These are phyloP conservation scores for Brassica cretica DNA, from an alignment of 345 rosid genomes.

Conservation along the genomic window DNA sequence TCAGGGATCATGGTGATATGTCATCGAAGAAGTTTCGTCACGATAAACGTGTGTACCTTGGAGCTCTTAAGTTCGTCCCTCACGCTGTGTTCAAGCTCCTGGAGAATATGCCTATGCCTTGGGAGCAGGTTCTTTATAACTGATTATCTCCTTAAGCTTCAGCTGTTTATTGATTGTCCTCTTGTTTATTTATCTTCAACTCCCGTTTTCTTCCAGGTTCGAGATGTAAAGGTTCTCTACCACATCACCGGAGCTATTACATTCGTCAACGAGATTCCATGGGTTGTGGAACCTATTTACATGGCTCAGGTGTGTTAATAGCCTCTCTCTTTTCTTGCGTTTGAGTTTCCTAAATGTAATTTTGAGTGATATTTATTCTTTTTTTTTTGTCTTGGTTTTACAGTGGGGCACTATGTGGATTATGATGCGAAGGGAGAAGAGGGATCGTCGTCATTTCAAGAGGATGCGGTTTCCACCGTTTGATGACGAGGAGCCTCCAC, in stretches of 20 bases:
- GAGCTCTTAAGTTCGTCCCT: conserved; percentile 97
- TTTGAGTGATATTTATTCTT: conserved; percentile 3
- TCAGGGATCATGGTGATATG: conserved; percentile 99
- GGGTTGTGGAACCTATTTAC: conserved; percentile 99
- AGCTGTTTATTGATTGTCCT: neutral
- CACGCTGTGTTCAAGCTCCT: conserved; percentile 98
- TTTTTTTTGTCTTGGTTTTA: neutral
- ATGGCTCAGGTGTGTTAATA: conserved; percentile 75
- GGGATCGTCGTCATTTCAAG: conserved; percentile 98
- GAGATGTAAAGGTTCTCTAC: conserved; percentile 91
- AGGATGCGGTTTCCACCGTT: conserved; percentile 99
- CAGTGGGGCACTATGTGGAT: conserved; percentile 99
- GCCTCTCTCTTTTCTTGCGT: neutral
- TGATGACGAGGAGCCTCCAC: conserved; percentile 98
- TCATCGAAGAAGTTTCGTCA: conserved; percentile 94
- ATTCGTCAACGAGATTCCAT: conserved; percentile 95
- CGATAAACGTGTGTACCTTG: conserved; percentile 96
- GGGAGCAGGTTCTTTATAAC: conserved; percentile 65
- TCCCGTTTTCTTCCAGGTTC: conserved; percentile 49
- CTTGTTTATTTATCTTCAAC: neutral
- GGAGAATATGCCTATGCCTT: conserved; percentile 99
- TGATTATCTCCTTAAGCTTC: neutral
- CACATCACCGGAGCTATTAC: conserved; percentile 98
- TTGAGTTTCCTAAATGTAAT: neutral
- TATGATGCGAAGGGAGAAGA: conserved; percentile 99